These are phyloP conservation scores for Hordeum marinum DNA, from an alignment of 176 grass and related monocot genomes.

Conservation along the genomic window DNA sequence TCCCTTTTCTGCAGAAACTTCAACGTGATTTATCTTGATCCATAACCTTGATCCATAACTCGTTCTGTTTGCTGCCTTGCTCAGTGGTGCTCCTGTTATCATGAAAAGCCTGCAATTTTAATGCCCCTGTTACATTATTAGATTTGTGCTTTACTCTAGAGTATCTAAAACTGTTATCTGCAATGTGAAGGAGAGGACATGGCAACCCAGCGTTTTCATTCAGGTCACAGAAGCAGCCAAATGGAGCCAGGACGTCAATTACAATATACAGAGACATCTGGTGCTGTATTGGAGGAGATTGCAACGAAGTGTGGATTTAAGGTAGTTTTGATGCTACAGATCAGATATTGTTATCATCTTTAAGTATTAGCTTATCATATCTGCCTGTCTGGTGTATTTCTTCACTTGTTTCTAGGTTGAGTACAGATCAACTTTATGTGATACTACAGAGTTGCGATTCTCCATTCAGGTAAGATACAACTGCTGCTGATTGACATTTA, in stretches of 20 bases:
- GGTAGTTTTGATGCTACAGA: constrained; percentile 41
- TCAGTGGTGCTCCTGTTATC: neutral
- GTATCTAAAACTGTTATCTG: constrained; percentile 26
- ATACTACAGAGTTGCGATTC: constrained; percentile 64
- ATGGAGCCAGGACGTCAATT: constrained; percentile 32
- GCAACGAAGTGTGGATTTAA: constrained; percentile 78
- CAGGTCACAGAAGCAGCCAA: constrained; percentile 29
- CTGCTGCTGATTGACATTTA: constrained; percentile 8
- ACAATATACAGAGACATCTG: constrained; percentile 35
- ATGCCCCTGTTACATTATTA: neutral
- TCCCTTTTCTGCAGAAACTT: constrained; percentile 5
- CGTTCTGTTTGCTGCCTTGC: neutral
- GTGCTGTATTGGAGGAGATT: constrained; percentile 54
- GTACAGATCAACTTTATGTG: constrained; percentile 56
- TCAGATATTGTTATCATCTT: constrained; percentile 20
- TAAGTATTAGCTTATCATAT: constrained; percentile 15
- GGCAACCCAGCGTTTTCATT: constrained; percentile 12
- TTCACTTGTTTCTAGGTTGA: constrained; percentile 60
- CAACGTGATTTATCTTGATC: neutral
- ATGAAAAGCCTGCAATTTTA: neutral
- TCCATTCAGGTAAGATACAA: constrained; percentile 63
- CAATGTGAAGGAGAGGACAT: constrained; percentile 37
- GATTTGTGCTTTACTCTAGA: neutral
- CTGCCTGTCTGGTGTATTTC: constrained; percentile 9
- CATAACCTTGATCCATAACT: neutral